Conservation (phyloP, 1,284 basidiomycete species). For the Sanghuangporus weigelae region DNA sequence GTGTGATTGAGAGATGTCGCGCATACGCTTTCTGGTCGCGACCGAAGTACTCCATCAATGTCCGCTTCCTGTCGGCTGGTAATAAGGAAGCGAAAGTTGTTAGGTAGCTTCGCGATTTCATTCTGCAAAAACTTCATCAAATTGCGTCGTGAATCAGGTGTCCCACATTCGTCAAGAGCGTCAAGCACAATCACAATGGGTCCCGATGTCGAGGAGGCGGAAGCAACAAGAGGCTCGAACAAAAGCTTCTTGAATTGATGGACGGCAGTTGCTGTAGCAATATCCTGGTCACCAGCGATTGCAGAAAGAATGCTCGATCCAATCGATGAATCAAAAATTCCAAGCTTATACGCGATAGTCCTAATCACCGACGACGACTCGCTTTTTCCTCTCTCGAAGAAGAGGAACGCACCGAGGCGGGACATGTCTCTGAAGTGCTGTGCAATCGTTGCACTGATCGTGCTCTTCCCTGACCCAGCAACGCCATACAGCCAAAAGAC, state of each 20-base stretch:
- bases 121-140: constrained; percentile 24
- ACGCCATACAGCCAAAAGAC: constrained; percentile 24
- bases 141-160: constrained; percentile 22
- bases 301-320: not conserved
- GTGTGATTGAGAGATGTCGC: not conserved
- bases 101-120: constrained; percentile 13
- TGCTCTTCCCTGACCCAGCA: constrained; percentile 25
- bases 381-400: constrained; percentile 19
- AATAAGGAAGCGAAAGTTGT: constrained; percentile 3
- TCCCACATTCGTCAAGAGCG: constrained; percentile 5
- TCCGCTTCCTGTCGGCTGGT: not conserved
- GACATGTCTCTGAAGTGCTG: not conserved
- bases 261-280: not conserved
- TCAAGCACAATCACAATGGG: constrained; percentile 4
- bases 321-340: constrained; percentile 14
- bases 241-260: not conserved
- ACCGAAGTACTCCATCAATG: not conserved
- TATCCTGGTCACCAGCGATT: not conserved
- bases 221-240: not conserved
- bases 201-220: not conserved
- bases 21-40: not conserved
- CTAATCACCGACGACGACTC: constrained; percentile 18
- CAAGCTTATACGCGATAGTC: constrained; percentile 21
- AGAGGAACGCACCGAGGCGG: constrained; percentile 14
- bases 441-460: constrained; percentile 20